Percentiles rank a stretch among this genome's conserved stretches.
Evolutionary conservation across 1,284 basidiomycete species (phyloP).

Genomic region (Earliella scabrosa): DNA sequence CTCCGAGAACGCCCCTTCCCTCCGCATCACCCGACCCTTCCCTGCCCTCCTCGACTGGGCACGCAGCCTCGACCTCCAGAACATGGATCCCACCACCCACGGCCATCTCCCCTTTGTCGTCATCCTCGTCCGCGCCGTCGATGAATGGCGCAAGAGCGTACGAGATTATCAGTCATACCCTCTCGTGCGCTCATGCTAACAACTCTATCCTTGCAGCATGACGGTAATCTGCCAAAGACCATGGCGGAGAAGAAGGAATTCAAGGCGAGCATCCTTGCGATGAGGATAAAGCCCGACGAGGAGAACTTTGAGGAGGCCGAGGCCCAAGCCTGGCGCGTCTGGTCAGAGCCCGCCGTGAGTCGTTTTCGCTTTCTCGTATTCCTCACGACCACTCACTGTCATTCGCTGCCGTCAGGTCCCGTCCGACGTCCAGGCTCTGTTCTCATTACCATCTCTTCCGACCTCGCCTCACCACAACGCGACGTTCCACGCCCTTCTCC

Average conservation of each 20-base stretch:
- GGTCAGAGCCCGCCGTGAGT: conserved; percentile 60
- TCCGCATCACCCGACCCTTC: conserved; percentile 91
- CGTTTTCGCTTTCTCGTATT: too few species aligned
- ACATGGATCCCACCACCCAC: conserved; percentile 86
- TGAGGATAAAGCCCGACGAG: conserved; percentile 80
- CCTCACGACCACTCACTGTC: not conserved
- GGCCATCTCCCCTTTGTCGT: conserved; percentile 87
- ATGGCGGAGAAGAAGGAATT: conserved; percentile 80
- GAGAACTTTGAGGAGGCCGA: conserved; percentile 97
- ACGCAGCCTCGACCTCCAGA: conserved; percentile 68
- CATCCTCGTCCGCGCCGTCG: conserved; percentile 82
- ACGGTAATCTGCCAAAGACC: conserved; percentile 64
- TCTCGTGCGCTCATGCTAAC: too few species aligned
- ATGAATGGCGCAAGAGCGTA: conserved; percentile 79
- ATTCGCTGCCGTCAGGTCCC: conserved; percentile 54
- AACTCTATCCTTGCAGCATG: conserved; percentile 50
- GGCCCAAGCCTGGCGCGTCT: conserved; percentile 79
- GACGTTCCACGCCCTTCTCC: conserved; percentile 87
- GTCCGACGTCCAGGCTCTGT: conserved; percentile 64
- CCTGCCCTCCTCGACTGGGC: conserved; percentile 78
- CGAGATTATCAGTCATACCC: too few species aligned
- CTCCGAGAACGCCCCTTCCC: conserved; percentile 63
- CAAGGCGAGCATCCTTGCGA: conserved; percentile 62
- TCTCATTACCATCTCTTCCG: conserved; percentile 44
- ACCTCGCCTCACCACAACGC: conserved; percentile 42